Evolutionary conservation across 2,329 filamentous ascomycete species (phyloP).

Genomic region (Pseudocercospora musae): DNA sequence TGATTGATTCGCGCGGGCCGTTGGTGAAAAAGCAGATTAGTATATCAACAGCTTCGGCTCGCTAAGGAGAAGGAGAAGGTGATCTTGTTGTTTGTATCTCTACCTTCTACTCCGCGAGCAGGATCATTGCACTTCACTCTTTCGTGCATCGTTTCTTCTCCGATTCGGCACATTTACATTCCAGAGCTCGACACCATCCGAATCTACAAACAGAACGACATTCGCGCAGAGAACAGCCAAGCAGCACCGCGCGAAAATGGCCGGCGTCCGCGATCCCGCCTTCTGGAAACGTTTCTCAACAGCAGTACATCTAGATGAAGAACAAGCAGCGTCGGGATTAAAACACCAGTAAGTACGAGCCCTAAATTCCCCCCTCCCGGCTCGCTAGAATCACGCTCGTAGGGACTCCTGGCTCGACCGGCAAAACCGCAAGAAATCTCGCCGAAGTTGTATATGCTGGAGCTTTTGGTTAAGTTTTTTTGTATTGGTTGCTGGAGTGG

Average conservation of each 20-base stretch:
- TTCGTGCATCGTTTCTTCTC: slow-evolving; percentile 9
- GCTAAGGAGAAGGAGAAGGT: background rate
- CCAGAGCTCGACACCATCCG: background rate
- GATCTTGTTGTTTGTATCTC: background rate
- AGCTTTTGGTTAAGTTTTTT: slow-evolving; percentile 47
- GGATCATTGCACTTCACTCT: slow-evolving; percentile 20
- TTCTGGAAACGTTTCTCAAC: slow-evolving; percentile 61
- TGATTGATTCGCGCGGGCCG: background rate
- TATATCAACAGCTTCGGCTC: background rate
- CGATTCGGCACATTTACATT: background rate
- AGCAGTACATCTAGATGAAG: slow-evolving; percentile 57
- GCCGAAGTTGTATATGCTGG: slow-evolving; percentile 49
- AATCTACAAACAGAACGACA: background rate
- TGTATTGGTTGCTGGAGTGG: slow-evolving; percentile 44
- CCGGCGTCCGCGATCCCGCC: slow-evolving; percentile 53
- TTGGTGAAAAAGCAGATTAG: background rate
- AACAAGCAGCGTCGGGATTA: slow-evolving; percentile 23
- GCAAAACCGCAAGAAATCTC: slow-evolving; percentile 48
- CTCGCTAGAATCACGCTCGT: slow-evolving; percentile 7
- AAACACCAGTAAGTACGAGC: slow-evolving; percentile 40
- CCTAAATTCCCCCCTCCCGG: background rate
- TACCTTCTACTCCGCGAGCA: background rate
- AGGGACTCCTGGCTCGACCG: slow-evolving; percentile 55
- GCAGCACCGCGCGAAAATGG: slow-evolving; percentile 37
- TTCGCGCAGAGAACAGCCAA: background rate